Evolutionary conservation across 371 early-diverging fungal genomes (phyloP).

Genomic region (Lichtheimia corymbifera): DNA sequence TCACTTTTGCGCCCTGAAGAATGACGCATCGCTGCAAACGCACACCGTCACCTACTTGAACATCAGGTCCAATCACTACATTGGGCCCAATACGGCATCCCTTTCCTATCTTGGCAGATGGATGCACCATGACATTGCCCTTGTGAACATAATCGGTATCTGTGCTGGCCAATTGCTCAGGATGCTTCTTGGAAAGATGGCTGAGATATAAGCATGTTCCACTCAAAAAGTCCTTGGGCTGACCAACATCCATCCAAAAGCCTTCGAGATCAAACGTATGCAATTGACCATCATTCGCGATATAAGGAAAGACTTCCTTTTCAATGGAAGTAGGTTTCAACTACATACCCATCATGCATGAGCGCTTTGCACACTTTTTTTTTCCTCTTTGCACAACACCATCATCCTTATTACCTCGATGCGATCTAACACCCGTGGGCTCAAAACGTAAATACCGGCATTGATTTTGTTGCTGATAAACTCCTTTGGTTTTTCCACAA

Average conservation of each 20-base stretch:
- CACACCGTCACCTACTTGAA: conserved; percentile 95
- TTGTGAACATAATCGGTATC: conserved; percentile 66
- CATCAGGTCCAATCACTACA: conserved; percentile 93
- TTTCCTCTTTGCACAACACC: no score
- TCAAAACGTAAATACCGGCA: conserved; percentile 99
- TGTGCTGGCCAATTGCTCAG: conserved; percentile 71
- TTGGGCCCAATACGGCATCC: conserved; percentile 96
- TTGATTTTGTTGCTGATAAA: conserved; percentile 98
- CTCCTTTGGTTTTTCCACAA: conserved; percentile 98
- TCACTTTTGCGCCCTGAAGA: conserved; percentile 86
- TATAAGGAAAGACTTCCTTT: conserved; percentile 97
- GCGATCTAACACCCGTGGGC: conserved; percentile 86
- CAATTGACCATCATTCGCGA: conserved; percentile 89
- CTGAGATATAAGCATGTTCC: conserved; percentile 94
- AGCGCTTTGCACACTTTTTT: no score
- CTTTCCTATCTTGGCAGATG: conserved; percentile 90
- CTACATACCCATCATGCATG: conserved; percentile 28
- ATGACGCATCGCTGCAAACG: conserved; percentile 90
- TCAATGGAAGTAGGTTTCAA: conserved; percentile 96
- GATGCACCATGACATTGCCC: conserved; percentile 91
- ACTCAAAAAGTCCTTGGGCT: conserved; percentile 97
- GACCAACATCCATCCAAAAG: conserved; percentile 99
- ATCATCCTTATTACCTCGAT: conserved; percentile 63
- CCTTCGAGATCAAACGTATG: conserved; percentile 94
- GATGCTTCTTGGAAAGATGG: conserved; percentile 74